Conservation (phyloP, 805 yeast genomes). For the Saccharomycopsis vini region DNA sequence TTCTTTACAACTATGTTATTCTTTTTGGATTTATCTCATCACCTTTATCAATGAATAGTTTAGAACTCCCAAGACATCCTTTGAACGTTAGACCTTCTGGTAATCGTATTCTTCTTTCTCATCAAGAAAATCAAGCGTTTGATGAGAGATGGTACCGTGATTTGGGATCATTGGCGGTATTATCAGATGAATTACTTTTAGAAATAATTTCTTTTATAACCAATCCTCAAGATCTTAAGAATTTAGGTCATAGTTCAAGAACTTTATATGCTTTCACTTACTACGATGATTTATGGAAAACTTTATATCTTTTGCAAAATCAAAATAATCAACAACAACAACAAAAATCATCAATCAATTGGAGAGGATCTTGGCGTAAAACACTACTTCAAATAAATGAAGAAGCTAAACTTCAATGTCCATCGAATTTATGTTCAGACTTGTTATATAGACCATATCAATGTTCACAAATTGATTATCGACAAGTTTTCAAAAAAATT, state of each 20-base stretch:
- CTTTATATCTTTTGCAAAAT: conserved; percentile 33
- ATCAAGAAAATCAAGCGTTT: conserved; percentile 15
- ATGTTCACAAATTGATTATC: conserved; percentile 62
- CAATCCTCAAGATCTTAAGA: conserved; percentile 38
- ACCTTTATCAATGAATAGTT: not conserved
- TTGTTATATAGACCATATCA: conserved; percentile 75
- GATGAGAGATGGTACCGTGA: conserved; percentile 25
- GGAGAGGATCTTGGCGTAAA: conserved; percentile 81
- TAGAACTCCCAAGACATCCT: conserved; percentile 46
- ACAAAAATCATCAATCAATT: conserved; percentile 8
- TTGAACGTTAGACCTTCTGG: conserved; percentile 72
- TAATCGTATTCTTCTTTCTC: conserved; percentile 34
- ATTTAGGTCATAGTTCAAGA: conserved; percentile 52
- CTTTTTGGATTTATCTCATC: too few species aligned
- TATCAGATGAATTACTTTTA: conserved; percentile 60
- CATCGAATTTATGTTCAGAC: conserved; percentile 58
- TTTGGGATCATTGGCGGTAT: conserved; percentile 43
- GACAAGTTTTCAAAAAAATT: conserved; percentile 36
- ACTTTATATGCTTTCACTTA: conserved; percentile 62
- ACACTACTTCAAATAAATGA: conserved; percentile 38
- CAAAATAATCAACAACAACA: conserved; percentile 7
- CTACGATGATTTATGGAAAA: conserved; percentile 79
- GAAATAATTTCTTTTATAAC: conserved; percentile 42
- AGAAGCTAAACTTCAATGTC: conserved; percentile 39
- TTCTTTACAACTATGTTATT: too few species aligned